These are phyloP conservation scores for Neonectria coccinea DNA, from an alignment of 2,329 filamentous ascomycete species.

Conservation along the genomic window DNA sequence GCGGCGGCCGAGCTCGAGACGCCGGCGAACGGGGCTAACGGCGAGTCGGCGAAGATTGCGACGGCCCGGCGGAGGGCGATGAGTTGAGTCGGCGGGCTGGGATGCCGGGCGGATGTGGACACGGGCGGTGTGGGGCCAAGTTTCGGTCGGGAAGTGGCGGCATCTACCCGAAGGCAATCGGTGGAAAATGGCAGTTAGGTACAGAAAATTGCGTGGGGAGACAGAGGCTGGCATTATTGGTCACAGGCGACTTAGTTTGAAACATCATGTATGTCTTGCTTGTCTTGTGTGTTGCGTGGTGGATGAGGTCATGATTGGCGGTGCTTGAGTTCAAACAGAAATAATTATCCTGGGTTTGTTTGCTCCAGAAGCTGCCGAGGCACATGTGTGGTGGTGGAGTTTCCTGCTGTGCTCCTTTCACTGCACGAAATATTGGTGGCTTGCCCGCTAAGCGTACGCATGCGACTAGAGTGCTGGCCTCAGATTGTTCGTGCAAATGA, in stretches of 20 bases:
- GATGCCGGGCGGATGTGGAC: not conserved
- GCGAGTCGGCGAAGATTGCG: constrained; percentile 32
- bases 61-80: constrained; percentile 22
- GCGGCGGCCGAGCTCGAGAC: constrained; percentile 34
- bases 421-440: not conserved
- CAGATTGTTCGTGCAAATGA: not conserved
- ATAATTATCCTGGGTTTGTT: not conserved
- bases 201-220: not conserved
- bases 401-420: not conserved
- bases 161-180: not conserved
- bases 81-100: constrained; percentile 10
- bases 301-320: not conserved
- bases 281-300: not conserved
- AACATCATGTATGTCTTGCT: constrained; percentile 7
- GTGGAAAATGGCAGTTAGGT: not conserved
- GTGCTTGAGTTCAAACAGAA: not conserved
- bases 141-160: constrained; percentile 7
- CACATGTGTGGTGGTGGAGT: not conserved
- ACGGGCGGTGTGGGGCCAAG: constrained; percentile 16
- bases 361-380: not conserved
- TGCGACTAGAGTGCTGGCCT: not conserved
- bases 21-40: constrained; percentile 24
- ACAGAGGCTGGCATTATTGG: not conserved
- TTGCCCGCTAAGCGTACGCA: not conserved
- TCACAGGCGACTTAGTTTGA: constrained; percentile 7